Evolutionary conservation across 345 rosid species (phyloP), one percentile per base, ranked within the genome.

Genomic region (Euphorbia tirucalli): DNA sequence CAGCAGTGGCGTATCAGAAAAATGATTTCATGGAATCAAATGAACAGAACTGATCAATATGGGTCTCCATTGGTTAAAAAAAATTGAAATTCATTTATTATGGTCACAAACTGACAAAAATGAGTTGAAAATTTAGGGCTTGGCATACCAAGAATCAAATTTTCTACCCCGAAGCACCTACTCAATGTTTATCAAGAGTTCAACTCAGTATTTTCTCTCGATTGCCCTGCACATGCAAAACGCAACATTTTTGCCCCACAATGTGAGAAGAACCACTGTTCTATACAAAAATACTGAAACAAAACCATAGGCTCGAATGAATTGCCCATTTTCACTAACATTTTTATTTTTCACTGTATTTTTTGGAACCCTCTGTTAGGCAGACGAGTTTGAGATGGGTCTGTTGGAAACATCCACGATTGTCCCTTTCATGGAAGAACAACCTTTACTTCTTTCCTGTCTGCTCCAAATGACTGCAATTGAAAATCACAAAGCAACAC

Each of bases 371-470:
- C 18, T 32, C 3, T 46, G 31, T 32, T 3, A 28, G 49, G 69
- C 21, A 18, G 22, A 21, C 48, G 39, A 24, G 39, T 50, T 60
- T 18, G 30, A 28, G 43, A 54, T 14, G 67, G 21, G 28, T 35
- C 25, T 14, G 41, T 7, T 49, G 24, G 3, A 24, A 66, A 37
- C 41, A 21, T 46, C 71, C 44, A 11, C n/a, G n/a, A n/a, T n/a
- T n/a, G n/a, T n/a, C n/a, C n/a, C 39, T 18, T 55, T 83, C 72
- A 90, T 35, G 97, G 97, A 81, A 95, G 93, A 25, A 73, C 69
- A 19, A 78, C 88, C 79, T 88, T 87, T 44, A 89, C 82, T 81
- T 90, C 96, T 84, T 92, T 95, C 85, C 98, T 88, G 67, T 92
- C 99, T 28, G 93, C 83, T 81, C 99, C 99, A 59, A 66, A 90